A percentile compares a stretch with the other conserved stretches of the same genome.
Evolutionary conservation across 768 basidiomycete species (phyloP).

Genomic region (Boletus reticulatus): DNA sequence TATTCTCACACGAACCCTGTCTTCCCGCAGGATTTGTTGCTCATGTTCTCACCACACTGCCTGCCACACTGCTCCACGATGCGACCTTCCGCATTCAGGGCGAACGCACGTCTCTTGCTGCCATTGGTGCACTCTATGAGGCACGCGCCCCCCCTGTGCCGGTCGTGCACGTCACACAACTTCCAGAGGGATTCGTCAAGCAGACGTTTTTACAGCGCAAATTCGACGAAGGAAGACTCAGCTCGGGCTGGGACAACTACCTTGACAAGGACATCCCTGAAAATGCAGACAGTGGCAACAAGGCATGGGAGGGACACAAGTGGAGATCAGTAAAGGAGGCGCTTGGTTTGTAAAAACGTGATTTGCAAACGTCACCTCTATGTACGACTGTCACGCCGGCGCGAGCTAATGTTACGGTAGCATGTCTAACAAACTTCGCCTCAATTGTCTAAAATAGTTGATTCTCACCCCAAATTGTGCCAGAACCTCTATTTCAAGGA

Average conservation of each 20-base stretch:
- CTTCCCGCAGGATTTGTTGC: constrained; percentile 34
- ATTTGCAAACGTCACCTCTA: not conserved
- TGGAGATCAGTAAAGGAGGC: constrained; percentile 25
- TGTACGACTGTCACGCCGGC: too few species aligned
- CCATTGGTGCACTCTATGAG: constrained; percentile 29
- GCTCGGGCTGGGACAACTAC: constrained; percentile 35
- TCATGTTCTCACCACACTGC: constrained; percentile 32
- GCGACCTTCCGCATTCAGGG: constrained; percentile 37
- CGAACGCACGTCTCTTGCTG: constrained; percentile 27
- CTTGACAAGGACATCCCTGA: constrained; percentile 30
- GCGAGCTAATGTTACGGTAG: too few species aligned
- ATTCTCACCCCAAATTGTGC: too few species aligned
- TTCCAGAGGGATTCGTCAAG: constrained; percentile 30
- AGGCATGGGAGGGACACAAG: constrained; percentile 30
- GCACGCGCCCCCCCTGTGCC: constrained; percentile 18
- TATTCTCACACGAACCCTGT: not conserved
- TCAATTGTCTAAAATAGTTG: not conserved
- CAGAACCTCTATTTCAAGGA: not conserved
- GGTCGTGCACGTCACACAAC: constrained; percentile 20
- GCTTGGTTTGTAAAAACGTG: constrained; percentile 19
- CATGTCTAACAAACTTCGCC: not conserved
- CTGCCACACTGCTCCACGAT: constrained; percentile 25
- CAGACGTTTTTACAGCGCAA: constrained; percentile 31
- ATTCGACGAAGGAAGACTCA: constrained; percentile 29
- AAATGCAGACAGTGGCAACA: constrained; percentile 30